Evolutionary conservation across 495 filamentous ascomycete species (phyloP).

Genomic region (Usnea hakonensis): DNA sequence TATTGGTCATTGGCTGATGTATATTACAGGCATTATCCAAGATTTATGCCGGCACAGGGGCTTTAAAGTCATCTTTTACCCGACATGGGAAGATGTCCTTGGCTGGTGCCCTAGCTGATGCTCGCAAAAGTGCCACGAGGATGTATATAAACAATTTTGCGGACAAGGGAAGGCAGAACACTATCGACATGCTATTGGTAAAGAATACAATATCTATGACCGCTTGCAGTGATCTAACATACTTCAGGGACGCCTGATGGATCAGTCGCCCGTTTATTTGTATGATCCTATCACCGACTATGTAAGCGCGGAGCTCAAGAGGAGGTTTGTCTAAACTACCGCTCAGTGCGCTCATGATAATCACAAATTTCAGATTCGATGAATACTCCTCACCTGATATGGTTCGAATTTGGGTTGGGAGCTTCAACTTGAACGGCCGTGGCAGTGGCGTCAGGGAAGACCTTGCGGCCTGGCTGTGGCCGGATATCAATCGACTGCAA

Average conservation of each 20-base stretch:
- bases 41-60: constrained; percentile 95
- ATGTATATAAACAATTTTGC: constrained; percentile 96
- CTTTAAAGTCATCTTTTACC: constrained; percentile 93
- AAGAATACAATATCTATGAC: not conserved
- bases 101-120: constrained; percentile 89
- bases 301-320: constrained; percentile 65
- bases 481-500: constrained; percentile 42
- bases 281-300: constrained; percentile 93
- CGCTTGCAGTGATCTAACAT: not conserved
- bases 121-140: constrained; percentile 84
- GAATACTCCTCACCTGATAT: constrained; percentile 48
- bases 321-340: constrained; percentile 31
- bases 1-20: not conserved
- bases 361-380: constrained; percentile 24
- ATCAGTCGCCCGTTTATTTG: constrained; percentile 73
- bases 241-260: constrained; percentile 61
- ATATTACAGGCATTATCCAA: constrained; percentile 57
- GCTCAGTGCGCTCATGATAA: not conserved
- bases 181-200: constrained; percentile 76
- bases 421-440: constrained; percentile 90
- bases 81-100: constrained; percentile 92
- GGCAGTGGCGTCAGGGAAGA: constrained; percentile 69
- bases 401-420: constrained; percentile 69
- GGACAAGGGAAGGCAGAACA: constrained; percentile 87
- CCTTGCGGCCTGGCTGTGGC: constrained; percentile 75